Evolutionary conservation across 495 filamentous ascomycete species (phyloP).

Genomic region (Penicillium cinerascens): DNA sequence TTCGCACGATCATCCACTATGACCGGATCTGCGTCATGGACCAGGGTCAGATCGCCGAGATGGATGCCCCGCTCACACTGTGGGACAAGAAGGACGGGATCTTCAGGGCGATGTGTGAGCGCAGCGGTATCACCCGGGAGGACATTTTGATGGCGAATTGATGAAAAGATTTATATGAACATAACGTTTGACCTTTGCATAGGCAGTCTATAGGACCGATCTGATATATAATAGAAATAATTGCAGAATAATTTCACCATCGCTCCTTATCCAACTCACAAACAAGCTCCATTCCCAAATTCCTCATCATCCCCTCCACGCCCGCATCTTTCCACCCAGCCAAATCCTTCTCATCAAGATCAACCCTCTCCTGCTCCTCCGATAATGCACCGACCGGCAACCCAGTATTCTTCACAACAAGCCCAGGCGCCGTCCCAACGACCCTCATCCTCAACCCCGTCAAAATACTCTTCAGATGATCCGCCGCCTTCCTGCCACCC

Average conservation of each 20-base stretch:
- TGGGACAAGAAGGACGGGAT: conserved; percentile 67
- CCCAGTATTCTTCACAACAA: conserved; percentile 19
- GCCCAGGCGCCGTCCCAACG: conserved; percentile 20
- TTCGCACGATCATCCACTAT: conserved; percentile 90
- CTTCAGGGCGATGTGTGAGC: conserved; percentile 89
- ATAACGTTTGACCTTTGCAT: not conserved
- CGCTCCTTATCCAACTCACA: conserved; percentile 26
- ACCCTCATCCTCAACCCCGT: conserved; percentile 23
- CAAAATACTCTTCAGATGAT: conserved; percentile 19
- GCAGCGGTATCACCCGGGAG: conserved; percentile 74
- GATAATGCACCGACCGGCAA: conserved; percentile 18
- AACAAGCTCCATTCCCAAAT: conserved; percentile 29
- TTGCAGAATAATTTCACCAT: not conserved
- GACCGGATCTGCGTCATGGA: conserved; percentile 98
- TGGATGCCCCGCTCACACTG: conserved; percentile 69
- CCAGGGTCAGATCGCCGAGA: conserved; percentile 75
- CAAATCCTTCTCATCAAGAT: conserved; percentile 22
- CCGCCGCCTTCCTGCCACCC: conserved; percentile 43
- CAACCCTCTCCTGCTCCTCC: conserved; percentile 18
- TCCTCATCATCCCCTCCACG: conserved; percentile 28
- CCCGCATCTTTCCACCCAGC: conserved; percentile 24
- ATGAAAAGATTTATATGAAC: not conserved
- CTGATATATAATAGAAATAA: conserved; percentile 1
- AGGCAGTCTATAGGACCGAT: not conserved
- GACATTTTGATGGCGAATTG: conserved; percentile 44